Conservation (phyloP, 108 stramenopile species). For the Cyclotella choctawhatcheeana region DNA sequence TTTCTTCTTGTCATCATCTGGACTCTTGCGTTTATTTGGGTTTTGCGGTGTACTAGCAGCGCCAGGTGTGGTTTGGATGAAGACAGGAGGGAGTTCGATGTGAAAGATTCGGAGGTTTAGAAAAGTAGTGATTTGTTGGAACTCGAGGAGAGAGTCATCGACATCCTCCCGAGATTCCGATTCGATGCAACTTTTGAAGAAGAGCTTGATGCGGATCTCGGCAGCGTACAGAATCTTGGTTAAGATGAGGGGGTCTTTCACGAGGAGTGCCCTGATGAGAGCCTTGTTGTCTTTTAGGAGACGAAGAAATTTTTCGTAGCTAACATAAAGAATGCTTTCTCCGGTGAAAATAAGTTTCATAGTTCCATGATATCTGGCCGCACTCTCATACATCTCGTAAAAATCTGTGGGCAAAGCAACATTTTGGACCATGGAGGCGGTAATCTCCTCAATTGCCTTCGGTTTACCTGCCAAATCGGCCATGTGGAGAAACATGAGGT, state of each 20-base stretch:
- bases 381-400: not conserved
- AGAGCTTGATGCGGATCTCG: not conserved
- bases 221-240: constrained; percentile 2
- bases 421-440: not conserved
- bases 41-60: not conserved
- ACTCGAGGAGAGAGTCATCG: not conserved
- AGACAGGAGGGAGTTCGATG: not conserved
- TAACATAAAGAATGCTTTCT: constrained; percentile 1
- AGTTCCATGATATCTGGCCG: not conserved
- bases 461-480: not conserved
- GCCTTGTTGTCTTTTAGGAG: not conserved
- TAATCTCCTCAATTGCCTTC: not conserved
- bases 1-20: not conserved
- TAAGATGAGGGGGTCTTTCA: not conserved
- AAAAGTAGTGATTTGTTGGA: not conserved
- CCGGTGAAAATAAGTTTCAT: not conserved
- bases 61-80: not conserved
- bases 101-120: not conserved
- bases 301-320: not conserved
- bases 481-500: not conserved
- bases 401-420: not conserved
- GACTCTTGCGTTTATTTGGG: no score
- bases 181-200: not conserved
- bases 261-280: not conserved
- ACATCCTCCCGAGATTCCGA: not conserved